phyloP scores from a whole-genome alignment of 257 asterid species.

The Lantana camara region DNA sequence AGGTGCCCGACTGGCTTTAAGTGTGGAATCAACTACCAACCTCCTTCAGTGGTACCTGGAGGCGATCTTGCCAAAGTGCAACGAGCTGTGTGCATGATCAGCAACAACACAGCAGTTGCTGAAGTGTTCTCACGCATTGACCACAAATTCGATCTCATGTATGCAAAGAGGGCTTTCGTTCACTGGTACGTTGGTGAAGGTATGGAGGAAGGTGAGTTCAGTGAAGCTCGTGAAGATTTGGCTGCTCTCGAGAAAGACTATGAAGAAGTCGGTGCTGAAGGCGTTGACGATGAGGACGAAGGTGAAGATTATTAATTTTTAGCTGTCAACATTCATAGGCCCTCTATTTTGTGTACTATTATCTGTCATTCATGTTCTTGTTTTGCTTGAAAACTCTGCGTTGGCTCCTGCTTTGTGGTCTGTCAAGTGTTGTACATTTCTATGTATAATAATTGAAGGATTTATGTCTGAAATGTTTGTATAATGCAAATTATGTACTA shows the following conservation, averaged over 20 bases:
- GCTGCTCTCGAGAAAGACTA: constrained; percentile 55
- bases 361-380: constrained; percentile 14
- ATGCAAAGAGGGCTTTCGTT: constrained; percentile 51
- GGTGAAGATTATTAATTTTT: constrained; percentile 48
- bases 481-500: too few relatives aligned
- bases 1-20: constrained; percentile 58
- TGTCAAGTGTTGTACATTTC: constrained; percentile 17
- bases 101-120: constrained; percentile 56
- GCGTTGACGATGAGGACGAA: constrained; percentile 51
- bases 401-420: constrained; percentile 20
- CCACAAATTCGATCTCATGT: constrained; percentile 57
- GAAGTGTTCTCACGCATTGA: constrained; percentile 52
- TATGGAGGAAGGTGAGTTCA: constrained; percentile 58
- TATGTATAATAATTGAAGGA: constrained; percentile 2
- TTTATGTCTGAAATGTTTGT: background rate
- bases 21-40: constrained; percentile 54
- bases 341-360: constrained; percentile 25
- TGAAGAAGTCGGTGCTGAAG: constrained; percentile 55
- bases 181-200: constrained; percentile 59
- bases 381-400: constrained; percentile 16
- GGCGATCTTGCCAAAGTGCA: constrained; percentile 57
- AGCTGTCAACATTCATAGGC: constrained; percentile 2
- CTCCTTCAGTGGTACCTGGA: constrained; percentile 51
- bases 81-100: constrained; percentile 55
- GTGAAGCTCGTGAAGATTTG: constrained; percentile 56